Conservation (phyloP, 2,329 filamentous ascomycete species). For the Penicillium sp. region DNA sequence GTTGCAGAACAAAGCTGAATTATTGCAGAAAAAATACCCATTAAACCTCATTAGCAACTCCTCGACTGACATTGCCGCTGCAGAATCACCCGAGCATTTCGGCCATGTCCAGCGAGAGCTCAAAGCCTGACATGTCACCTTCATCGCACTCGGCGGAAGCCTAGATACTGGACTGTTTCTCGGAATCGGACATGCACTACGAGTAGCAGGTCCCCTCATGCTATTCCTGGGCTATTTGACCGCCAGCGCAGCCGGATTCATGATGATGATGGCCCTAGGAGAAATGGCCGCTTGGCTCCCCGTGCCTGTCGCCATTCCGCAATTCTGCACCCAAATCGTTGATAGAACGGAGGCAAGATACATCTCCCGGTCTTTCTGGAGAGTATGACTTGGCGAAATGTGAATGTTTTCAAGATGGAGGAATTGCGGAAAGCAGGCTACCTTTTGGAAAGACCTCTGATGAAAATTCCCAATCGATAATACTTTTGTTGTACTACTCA, state of each 20-base stretch:
- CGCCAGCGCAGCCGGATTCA: background rate
- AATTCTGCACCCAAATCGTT: background rate
- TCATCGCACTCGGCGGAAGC: background rate
- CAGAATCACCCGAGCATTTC: too few species aligned
- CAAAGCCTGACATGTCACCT: background rate
- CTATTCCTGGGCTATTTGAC: background rate
- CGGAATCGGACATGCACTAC: background rate
- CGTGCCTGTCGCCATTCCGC: background rate
- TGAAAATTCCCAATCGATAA: slow-evolving; percentile 13
- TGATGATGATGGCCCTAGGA: background rate
- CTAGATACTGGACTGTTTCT: background rate
- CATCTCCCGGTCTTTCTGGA: background rate
- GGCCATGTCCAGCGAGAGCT: background rate
- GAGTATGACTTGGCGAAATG: background rate
- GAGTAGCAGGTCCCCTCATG: background rate
- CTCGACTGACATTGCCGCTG: too few species aligned
- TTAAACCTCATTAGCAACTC: too few species aligned
- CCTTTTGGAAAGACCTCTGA: slow-evolving; percentile 4
- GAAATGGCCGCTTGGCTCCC: background rate
- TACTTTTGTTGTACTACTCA: slow-evolving; percentile 9
- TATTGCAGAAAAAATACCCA: background rate
- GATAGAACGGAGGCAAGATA: background rate
- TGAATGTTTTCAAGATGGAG: background rate
- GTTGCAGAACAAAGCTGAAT: too few species aligned
- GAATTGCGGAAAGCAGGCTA: slow-evolving; percentile 5